These are phyloP conservation scores for Saccharomycopsis schoenii DNA, from an alignment of 805 yeast genomes.

Conservation along the genomic window DNA sequence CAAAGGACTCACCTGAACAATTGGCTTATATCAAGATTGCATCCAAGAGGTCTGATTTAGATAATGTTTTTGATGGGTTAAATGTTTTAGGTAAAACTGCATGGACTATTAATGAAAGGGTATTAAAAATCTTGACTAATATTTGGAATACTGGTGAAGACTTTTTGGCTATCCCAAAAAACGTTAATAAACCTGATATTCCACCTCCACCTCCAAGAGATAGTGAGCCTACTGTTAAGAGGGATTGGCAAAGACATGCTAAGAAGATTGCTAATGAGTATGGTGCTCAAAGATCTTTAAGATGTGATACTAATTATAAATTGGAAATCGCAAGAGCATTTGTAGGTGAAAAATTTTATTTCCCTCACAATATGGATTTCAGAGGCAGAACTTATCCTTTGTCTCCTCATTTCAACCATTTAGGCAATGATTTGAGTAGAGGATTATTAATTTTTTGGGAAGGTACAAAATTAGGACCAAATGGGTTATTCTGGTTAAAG, in stretches of 20 bases:
- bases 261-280: constrained; percentile 49
- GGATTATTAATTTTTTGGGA: constrained; percentile 68
- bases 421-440: constrained; percentile 72
- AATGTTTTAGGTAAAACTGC: constrained; percentile 80
- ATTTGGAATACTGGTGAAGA: constrained; percentile 83
- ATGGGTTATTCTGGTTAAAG: constrained; percentile 65
- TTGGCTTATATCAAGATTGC: constrained; percentile 83
- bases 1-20: constrained; percentile 83
- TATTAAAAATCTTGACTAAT: constrained; percentile 59
- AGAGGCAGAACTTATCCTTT: constrained; percentile 81
- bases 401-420: constrained; percentile 71
- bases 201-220: constrained; percentile 52
- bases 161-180: constrained; percentile 65
- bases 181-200: constrained; percentile 34
- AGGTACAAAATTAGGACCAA: constrained; percentile 55
- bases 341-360: constrained; percentile 65
- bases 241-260: constrained; percentile 57
- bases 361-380: constrained; percentile 75
- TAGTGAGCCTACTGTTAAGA: constrained; percentile 62
- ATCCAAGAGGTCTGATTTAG: constrained; percentile 54
- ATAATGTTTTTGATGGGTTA: constrained; percentile 64
- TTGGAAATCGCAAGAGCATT: constrained; percentile 92
- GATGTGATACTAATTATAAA: constrained; percentile 92
- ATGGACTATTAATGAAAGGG: constrained; percentile 78
- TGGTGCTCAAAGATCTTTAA: constrained; percentile 64